Conservation (phyloP, 345 rosid species). For the Mangifera indica region DNA sequence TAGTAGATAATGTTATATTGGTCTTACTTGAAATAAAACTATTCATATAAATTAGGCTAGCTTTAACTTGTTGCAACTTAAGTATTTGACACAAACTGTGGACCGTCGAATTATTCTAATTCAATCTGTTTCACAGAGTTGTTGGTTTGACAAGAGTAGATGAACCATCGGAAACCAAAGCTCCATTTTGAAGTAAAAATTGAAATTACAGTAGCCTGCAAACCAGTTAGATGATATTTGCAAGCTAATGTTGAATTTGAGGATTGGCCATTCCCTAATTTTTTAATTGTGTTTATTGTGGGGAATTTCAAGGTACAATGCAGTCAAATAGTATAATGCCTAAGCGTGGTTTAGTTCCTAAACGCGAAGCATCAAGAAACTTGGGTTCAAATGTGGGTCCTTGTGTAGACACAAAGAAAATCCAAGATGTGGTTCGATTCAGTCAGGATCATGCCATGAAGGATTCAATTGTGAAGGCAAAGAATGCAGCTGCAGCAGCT, state of each 20-base stretch:
- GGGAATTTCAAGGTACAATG: constrained; percentile 47
- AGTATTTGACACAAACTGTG: too few relatives aligned
- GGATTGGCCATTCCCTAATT: neutral
- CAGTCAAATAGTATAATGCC: constrained; percentile 52
- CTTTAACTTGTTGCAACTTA: too few relatives aligned
- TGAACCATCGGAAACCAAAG: too few relatives aligned
- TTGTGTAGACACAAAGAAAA: constrained; percentile 30
- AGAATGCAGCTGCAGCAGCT: constrained; percentile 31
- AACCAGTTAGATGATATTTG: neutral
- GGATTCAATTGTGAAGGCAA: constrained; percentile 36
- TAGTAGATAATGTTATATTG: neutral
- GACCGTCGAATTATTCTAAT: too few relatives aligned
- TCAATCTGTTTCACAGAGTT: too few relatives aligned
- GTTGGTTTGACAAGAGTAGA: too few relatives aligned
- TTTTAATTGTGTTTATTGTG: constrained; percentile 16
- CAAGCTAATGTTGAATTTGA: constrained; percentile 1
- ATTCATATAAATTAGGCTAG: neutral
- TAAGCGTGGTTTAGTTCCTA: constrained; percentile 51
- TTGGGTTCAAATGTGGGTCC: constrained; percentile 26
- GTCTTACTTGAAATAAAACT: neutral
- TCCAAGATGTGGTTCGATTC: constrained; percentile 39
- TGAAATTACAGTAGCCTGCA: neutral
- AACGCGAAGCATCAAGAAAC: constrained; percentile 39
- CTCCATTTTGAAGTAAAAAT: neutral
- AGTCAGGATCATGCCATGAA: constrained; percentile 34